phyloP scores from a whole-genome alignment of 2,329 filamentous ascomycete species.

The Colletotrichum truncatum region DNA sequence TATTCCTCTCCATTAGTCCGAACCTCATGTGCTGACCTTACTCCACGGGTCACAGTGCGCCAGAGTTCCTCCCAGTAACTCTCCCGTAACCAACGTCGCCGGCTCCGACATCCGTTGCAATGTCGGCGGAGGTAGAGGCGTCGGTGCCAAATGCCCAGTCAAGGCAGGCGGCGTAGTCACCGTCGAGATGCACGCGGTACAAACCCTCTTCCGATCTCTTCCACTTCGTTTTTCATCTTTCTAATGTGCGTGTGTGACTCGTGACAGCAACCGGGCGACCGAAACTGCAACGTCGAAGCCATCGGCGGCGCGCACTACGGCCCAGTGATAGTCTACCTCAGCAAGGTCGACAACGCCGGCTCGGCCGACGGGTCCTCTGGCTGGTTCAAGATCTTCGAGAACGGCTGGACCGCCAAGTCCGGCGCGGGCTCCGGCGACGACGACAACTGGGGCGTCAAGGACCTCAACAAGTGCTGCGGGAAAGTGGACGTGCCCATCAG shows the following conservation, averaged over 20 bases:
- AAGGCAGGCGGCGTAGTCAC: constrained; percentile 58
- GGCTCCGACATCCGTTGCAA: constrained; percentile 56
- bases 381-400: constrained; percentile 64
- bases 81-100: constrained; percentile 55
- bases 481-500: constrained; percentile 51
- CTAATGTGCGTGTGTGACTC: too few species aligned
- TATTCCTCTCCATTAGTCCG: background rate
- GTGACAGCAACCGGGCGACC: constrained; percentile 54
- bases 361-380: constrained; percentile 50
- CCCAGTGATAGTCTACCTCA: constrained; percentile 61
- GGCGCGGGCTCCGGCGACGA: constrained; percentile 47
- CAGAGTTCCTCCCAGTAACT: constrained; percentile 58
- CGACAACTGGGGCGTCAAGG: constrained; percentile 56
- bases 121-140: constrained; percentile 43
- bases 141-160: constrained; percentile 54
- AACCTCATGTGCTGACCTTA: constrained; percentile 23
- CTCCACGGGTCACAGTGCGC: constrained; percentile 52
- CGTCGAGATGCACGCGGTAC: constrained; percentile 65
- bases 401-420: constrained; percentile 48
- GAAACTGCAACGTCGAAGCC: constrained; percentile 55
- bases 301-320: constrained; percentile 65
- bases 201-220: background rate
- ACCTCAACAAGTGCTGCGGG: constrained; percentile 49
- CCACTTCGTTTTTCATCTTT: too few species aligned
- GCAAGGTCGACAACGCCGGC: constrained; percentile 57